These are phyloP conservation scores for Cryptococcus sp. DNA, from an alignment of 1,284 basidiomycete genomes.

Conservation along the genomic window DNA sequence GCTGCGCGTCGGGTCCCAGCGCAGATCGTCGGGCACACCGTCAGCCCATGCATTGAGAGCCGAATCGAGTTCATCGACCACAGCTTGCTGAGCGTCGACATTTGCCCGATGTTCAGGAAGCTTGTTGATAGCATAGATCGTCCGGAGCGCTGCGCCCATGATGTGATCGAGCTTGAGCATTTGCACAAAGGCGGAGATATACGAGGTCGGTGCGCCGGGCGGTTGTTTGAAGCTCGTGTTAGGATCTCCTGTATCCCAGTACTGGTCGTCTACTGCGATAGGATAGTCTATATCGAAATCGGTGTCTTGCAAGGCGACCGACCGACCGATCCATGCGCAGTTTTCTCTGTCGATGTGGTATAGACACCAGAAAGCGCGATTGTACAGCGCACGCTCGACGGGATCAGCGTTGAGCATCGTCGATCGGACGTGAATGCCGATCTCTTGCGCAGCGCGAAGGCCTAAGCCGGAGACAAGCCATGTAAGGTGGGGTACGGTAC, in stretches of 20 bases:
- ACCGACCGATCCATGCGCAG: conserved; percentile 72
- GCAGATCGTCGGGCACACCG: conserved; percentile 67
- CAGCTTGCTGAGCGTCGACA: conserved; percentile 65
- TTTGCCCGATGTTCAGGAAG: conserved; percentile 60
- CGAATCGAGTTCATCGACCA: conserved; percentile 70
- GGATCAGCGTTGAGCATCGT: conserved; percentile 40
- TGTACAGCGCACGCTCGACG: conserved; percentile 68
- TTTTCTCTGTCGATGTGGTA: conserved; percentile 58
- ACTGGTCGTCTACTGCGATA: conserved; percentile 81
- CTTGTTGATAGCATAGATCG: conserved; percentile 72
- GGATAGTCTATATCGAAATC: conserved; percentile 79
- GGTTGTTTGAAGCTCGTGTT: conserved; percentile 64
- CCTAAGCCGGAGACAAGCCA: conserved; percentile 73
- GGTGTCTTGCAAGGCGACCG: conserved; percentile 79
- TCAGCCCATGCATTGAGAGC: conserved; percentile 75
- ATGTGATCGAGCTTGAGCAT: conserved; percentile 71
- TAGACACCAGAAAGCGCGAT: conserved; percentile 74
- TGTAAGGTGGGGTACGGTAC: conserved; percentile 67
- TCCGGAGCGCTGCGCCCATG: conserved; percentile 67
- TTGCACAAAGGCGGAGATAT: conserved; percentile 65
- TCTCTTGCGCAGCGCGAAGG: conserved; percentile 61
- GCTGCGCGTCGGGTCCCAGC: conserved; percentile 70
- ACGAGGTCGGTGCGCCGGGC: conserved; percentile 48
- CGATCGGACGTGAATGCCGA: conserved; percentile 50
- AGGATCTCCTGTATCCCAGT: conserved; percentile 62